Conservation (phyloP, 1,139 yeast genomes). For the Blastobotrys ciferrii region DNA sequence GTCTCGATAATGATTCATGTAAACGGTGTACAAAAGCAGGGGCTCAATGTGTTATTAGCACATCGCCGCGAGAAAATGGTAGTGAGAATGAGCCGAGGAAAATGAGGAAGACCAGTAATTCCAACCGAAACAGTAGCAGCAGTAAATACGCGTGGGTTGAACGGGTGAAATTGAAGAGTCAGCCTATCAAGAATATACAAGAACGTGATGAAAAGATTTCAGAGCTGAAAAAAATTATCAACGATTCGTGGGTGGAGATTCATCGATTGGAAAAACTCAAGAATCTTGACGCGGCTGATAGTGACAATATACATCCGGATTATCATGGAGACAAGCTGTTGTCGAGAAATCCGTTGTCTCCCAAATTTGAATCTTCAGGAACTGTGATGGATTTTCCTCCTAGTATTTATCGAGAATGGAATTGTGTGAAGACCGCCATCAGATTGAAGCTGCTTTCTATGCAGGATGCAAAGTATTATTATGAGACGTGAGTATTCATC, state of each 20-base stretch:
- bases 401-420: slow-evolving; percentile 42
- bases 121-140: not conserved
- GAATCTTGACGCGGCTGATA: slow-evolving; percentile 2
- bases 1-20: slow-evolving; percentile 47
- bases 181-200: slow-evolving; percentile 1
- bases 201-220: slow-evolving; percentile 8
- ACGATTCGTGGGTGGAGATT: slow-evolving; percentile 22
- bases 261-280: slow-evolving; percentile 26
- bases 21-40: slow-evolving; percentile 47
- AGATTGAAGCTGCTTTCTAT: slow-evolving; percentile 33
- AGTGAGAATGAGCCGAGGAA: slow-evolving; percentile 2
- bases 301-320: not conserved
- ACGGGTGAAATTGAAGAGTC: slow-evolving; percentile 6
- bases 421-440: slow-evolving; percentile 45
- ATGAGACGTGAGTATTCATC: slow-evolving; percentile 37
- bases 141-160: slow-evolving; percentile 5
- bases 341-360: slow-evolving; percentile 30
- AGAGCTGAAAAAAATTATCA: slow-evolving; percentile 13
- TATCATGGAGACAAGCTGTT: slow-evolving; percentile 7
- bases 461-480: slow-evolving; percentile 38
- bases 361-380: slow-evolving; percentile 29
- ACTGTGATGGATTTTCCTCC: slow-evolving; percentile 34
- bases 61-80: not conserved
- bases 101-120: not conserved
- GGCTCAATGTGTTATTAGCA: slow-evolving; percentile 44